Evolutionary conservation across 202 grass and related monocot genomes (phyloP), one percentile per base, ranked within the genome.

Genomic region (Cymbopogon flexuosus): DNA sequence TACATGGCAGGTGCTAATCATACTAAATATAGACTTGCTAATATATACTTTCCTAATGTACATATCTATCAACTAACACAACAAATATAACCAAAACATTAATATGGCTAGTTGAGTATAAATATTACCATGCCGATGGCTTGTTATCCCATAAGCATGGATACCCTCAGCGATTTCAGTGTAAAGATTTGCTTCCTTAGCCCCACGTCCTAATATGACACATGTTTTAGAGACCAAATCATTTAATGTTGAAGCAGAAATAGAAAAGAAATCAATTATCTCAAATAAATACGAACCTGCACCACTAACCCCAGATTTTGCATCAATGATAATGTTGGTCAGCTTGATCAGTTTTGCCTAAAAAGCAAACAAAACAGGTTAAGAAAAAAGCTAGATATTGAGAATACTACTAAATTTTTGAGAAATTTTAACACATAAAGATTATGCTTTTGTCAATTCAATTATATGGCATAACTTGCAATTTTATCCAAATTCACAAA

Each of bases 121-220:
- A 85, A 18, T 27, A 70, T 81, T 88, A 99, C 96, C 92, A 68
- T 99, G 96, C 0, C 96, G 92, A 62, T 99, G 96, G 60, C 84
- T 89, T 74, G 87, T 96, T 63, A 99, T 90, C 77, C 96, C 96
- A 81, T 99, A 99, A 83, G 96, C 82, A 75, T 95, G 92, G 78
- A 95, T 89, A 54, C 96, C 88, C 90, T 99, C 96, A 35, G 92
- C 89, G 18, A 99, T 91, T 89, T 99, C 96, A 36, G 92, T 99
- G 73, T 99, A 99, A 68, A 99, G 91, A 86, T 99, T 93, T 72
- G 90, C 88, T 86, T 99, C 96, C 92, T 99, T 99, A 68, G 96
- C 96, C 40, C 96, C 96, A 52, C 96, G 96, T 18, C 96, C 96
- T 99, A 89, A 46, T 83, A 70, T 43, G 72, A 77, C 24, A 15